A percentile compares a stretch with the other conserved stretches of the same genome.
Conservation (phyloP, 2,329 filamentous ascomycete genomes). For the Sordariomycetes sp. region DNA sequence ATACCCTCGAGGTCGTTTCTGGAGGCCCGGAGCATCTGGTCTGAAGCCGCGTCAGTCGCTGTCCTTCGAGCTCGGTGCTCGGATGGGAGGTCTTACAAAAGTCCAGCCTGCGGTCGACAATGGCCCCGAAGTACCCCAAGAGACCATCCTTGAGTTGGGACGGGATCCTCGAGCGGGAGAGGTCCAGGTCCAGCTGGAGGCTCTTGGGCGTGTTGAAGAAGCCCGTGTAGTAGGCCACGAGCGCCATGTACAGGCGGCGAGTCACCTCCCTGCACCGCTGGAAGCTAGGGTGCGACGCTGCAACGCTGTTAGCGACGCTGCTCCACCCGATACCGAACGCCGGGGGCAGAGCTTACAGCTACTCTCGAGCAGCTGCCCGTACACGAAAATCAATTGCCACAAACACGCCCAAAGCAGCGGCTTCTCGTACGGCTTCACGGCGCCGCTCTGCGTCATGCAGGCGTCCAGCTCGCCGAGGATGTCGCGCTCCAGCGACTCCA, state of each 20-base stretch:
- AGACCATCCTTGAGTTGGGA: slow-evolving; percentile 1
- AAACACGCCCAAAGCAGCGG: slow-evolving; percentile 32
- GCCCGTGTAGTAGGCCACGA: slow-evolving; percentile 11
- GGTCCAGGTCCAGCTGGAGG: slow-evolving; percentile 7
- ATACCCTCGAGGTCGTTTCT: slow-evolving; percentile 2
- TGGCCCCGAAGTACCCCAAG: neutral
- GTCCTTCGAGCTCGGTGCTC: neutral
- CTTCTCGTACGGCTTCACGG: slow-evolving; percentile 22
- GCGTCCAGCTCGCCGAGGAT: slow-evolving; percentile 25
- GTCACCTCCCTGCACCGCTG: slow-evolving; percentile 2
- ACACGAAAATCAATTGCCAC: slow-evolving; percentile 36
- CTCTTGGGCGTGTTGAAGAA: slow-evolving; percentile 9
- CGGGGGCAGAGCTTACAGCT: neutral
- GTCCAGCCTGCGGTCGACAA: slow-evolving; percentile 18
- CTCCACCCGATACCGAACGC: neutral
- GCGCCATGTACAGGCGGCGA: slow-evolving; percentile 8
- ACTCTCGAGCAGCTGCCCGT: slow-evolving; percentile 22
- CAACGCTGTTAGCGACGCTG: neutral
- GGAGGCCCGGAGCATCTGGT: slow-evolving; percentile 1
- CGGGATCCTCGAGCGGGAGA: neutral
- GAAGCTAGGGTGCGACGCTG: neutral
- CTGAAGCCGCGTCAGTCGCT: slow-evolving; percentile 1
- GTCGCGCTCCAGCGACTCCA: slow-evolving; percentile 22
- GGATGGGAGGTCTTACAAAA: slow-evolving; percentile 17
- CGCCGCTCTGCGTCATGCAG: slow-evolving; percentile 20